These are phyloP conservation scores for Metschnikowia matae DNA, from an alignment of 805 yeast genomes.

Conservation along the genomic window DNA sequence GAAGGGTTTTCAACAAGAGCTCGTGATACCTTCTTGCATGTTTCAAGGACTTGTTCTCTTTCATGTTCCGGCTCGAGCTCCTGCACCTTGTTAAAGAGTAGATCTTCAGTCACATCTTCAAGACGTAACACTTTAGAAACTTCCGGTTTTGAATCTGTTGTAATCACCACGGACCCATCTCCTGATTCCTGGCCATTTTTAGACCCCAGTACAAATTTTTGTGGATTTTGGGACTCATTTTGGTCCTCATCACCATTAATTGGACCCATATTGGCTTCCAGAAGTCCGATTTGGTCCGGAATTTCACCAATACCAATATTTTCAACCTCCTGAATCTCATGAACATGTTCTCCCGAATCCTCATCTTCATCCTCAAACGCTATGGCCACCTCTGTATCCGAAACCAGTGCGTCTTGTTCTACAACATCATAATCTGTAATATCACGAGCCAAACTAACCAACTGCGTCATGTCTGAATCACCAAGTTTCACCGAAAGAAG, in stretches of 20 bases:
- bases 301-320: conserved; percentile 16
- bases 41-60: conserved; percentile 31
- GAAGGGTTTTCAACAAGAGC: conserved; percentile 35
- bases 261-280: conserved; percentile 13
- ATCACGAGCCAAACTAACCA: conserved; percentile 40
- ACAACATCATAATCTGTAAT: conserved; percentile 49
- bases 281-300: conserved; percentile 10
- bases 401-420: conserved; percentile 7
- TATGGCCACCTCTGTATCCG: conserved; percentile 23
- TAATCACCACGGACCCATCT: not conserved
- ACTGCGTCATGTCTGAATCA: conserved; percentile 44
- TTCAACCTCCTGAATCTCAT: conserved; percentile 27
- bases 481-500: conserved; percentile 39
- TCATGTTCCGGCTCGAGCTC: conserved; percentile 32
- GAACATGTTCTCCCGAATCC: conserved; percentile 8
- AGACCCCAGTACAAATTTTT: no score
- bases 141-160: not conserved
- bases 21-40: conserved; percentile 37
- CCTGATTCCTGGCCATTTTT: no score
- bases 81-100: conserved; percentile 32
- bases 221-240: no score
- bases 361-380: conserved; percentile 21
- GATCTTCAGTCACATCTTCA: conserved; percentile 13
- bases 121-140: conserved; percentile 1
- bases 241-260: not conserved